Evolutionary conservation across 164 flowering plant genomes (phyloP), one percentile per base, ranked within the genome.

Genomic region (Euptelea pleiosperma): DNA sequence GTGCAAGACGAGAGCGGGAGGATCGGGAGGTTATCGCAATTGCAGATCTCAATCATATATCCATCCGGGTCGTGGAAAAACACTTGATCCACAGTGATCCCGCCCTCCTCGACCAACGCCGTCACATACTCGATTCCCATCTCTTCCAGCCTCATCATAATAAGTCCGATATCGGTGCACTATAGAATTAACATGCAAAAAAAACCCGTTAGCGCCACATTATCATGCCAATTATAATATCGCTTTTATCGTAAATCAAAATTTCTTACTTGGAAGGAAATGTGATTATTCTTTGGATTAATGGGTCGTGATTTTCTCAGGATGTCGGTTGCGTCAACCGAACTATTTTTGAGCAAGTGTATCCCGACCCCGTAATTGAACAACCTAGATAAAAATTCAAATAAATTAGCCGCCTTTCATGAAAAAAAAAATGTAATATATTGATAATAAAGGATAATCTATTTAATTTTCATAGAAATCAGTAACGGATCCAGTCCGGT

Each of bases 11-110:
- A 71, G 48, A 85, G 41, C 4, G 92, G 93, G 43, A 84, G 51
- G 14, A 86, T 49, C 1, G 94, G 96, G 45, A 89, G 65, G 52
- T 81, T 80, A 4, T 86, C 85, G 42, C 96, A 89, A 71, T 89
- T 81, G 83, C 94, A 86, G 49, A 89, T 56, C 73, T 89, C 96
- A 18, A 89, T 68, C 91, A 85, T 88, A 73, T 83, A 76, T 0
- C 89, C 91, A 67, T 88, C 96, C 36, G 96, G 96, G 69, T 89
- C 94, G 52, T 86, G 91, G 71, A 89, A 89, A 75, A 89, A 89
- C 60, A 84, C 69, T 52, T 84, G 96, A 50, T 86, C 89, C 36
- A 84, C 87, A 58, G 47, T 70, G 28, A 58, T 63, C 12, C 89
- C 89, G 8, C 70, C 80, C 12, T 86, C 96, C 51, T 82, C 82